Evolutionary conservation across 352 stramenopile species (phyloP).

Genomic region (Phytophthora lateralis): DNA sequence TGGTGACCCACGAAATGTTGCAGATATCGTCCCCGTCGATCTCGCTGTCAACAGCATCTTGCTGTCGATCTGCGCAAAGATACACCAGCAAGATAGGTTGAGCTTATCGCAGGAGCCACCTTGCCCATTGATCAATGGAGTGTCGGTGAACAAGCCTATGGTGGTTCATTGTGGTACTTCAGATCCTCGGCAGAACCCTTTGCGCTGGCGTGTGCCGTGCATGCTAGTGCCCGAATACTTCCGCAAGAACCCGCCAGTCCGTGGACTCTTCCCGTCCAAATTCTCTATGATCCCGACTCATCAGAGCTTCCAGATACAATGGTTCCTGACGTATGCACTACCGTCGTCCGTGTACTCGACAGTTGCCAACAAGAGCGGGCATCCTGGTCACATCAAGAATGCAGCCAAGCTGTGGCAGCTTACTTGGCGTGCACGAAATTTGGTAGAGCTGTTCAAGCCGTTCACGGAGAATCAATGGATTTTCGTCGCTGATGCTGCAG

Average conservation of each 20-base stretch:
- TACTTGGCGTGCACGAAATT: constrained; percentile 72
- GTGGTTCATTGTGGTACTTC: constrained; percentile 82
- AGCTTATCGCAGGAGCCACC: constrained; percentile 8
- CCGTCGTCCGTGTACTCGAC: constrained; percentile 85
- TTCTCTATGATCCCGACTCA: constrained; percentile 83
- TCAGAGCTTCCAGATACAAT: constrained; percentile 85
- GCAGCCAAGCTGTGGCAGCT: constrained; percentile 74
- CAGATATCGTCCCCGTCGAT: constrained; percentile 85
- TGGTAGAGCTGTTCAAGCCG: constrained; percentile 86
- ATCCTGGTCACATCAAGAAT: constrained; percentile 68
- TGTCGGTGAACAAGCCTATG: constrained; percentile 41
- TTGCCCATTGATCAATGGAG: constrained; percentile 18
- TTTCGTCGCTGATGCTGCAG: constrained; percentile 62
- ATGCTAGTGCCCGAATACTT: constrained; percentile 73
- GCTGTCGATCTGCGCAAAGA: constrained; percentile 50
- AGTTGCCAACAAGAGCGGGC: constrained; percentile 65
- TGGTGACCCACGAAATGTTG: constrained; percentile 77
- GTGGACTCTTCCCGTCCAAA: constrained; percentile 59
- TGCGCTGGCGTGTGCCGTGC: constrained; percentile 79
- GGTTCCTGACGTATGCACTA: constrained; percentile 80
- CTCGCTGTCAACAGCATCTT: constrained; percentile 81
- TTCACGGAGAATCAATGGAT: constrained; percentile 90
- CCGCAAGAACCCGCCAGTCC: constrained; percentile 61
- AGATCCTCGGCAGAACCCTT: constrained; percentile 74
- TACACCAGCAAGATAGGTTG: constrained; percentile 28